Base-by-base conservation (phyloP, 1,284 basidiomycete species). In the Malassezia obtusa region DNA sequence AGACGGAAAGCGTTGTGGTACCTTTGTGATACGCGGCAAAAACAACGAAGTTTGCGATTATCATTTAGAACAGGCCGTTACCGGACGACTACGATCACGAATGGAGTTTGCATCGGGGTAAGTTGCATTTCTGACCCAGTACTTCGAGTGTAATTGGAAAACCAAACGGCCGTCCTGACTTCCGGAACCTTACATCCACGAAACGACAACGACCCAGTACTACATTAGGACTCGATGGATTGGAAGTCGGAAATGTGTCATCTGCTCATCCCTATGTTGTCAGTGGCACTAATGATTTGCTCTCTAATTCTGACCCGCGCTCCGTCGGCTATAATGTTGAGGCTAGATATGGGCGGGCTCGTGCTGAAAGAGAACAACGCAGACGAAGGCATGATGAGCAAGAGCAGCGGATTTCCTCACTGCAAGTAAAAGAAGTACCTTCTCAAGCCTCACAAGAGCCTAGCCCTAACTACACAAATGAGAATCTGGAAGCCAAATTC, bases 1-100 rank as follows among this genome's bases (percentile, higher is more conserved):
- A 37, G 87, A 94, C 57, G 89, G 89, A 1, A 83, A 84, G 48
- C 68, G 79, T 1, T 96, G 92, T 66, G 81, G 81, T 10, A 80
- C 82, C 40, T 96, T 63, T 58, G 67, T 70, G 8, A 22, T 49
- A 10, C 44, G 36, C 2, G 32, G 28, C 15, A 46, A 28, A 12
- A 28, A 36, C 21, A 31, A 50, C n/a, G 44, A 35, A 12, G 43
- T 56, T 14, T 56, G 53, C 31, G 40, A 50, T 10, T 45, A 24
- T 30, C 53, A 56, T 19, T 28, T 56, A 7, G 53, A 56, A 39
- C 33, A 26, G 24, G 44, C 49, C 15, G 21, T 56, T 7, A 32
- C 33, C 12, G 15, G 28, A 2, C 40, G 32, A 14, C 43, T 50
- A 21, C 53, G 49, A 3, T 43, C 45, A 11, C 53, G 53, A 6